Conservation (phyloP, 2,329 filamentous ascomycete species). For the Domatiomyces catenatus region DNA sequence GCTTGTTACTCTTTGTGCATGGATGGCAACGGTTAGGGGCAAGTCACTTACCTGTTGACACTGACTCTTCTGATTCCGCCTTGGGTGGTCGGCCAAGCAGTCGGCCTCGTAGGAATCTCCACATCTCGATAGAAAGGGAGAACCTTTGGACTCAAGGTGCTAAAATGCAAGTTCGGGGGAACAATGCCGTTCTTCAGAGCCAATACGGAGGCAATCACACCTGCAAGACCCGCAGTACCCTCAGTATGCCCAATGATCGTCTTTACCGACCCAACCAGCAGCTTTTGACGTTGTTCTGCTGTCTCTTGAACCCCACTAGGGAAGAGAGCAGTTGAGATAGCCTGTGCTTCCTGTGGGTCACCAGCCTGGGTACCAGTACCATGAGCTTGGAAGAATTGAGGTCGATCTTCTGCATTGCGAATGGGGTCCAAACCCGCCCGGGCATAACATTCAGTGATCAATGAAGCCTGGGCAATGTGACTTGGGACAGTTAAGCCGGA, state of each 20-base stretch:
- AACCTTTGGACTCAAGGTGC: conserved; percentile 13
- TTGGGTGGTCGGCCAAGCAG: conserved; percentile 2
- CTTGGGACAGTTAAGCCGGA: conserved; percentile 25
- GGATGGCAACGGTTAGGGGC: neutral
- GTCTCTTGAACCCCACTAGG: neutral
- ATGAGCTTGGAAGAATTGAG: conserved; percentile 32
- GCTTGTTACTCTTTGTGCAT: neutral
- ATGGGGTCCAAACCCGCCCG: conserved; percentile 25
- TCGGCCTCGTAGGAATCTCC: neutral
- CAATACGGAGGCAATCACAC: conserved; percentile 18
- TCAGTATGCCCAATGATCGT: conserved; percentile 20
- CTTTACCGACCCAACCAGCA: conserved; percentile 20
- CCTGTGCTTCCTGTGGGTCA: conserved; percentile 21
- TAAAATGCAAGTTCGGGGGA: conserved; percentile 19
- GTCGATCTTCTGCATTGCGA: conserved; percentile 16
- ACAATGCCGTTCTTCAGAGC: conserved; percentile 18
- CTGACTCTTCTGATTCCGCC: conserved; percentile 17
- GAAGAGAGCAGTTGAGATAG: conserved; percentile 18
- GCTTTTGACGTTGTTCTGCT: neutral
- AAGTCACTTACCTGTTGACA: conserved; percentile 16
- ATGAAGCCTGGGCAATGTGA: conserved; percentile 23
- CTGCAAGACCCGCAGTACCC: conserved; percentile 18
- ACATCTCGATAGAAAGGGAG: neutral
- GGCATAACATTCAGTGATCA: conserved; percentile 27
- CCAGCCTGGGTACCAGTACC: conserved; percentile 29